These are phyloP conservation scores for Mycothermus thermophilus DNA, from an alignment of 495 filamentous ascomycete species.

Conservation along the genomic window DNA sequence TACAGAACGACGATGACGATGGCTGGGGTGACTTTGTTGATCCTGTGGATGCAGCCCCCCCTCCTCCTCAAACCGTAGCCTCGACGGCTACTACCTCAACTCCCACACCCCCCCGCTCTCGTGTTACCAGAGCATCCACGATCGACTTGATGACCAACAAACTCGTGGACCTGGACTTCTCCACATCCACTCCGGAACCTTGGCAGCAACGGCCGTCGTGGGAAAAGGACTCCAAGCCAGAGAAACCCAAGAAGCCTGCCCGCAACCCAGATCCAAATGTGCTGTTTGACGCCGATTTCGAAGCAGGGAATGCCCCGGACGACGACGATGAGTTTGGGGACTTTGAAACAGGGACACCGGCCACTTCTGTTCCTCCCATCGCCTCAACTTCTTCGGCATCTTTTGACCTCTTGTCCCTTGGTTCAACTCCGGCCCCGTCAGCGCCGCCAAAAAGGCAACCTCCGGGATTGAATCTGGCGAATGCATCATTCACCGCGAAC, in stretches of 20 bases:
- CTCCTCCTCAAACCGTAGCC: not conserved
- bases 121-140: conserved; percentile 27
- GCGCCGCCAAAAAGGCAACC: conserved; percentile 16
- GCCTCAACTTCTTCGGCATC: conserved; percentile 4
- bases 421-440: conserved; percentile 1
- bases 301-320: conserved; percentile 13
- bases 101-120: conserved; percentile 12
- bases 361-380: not conserved
- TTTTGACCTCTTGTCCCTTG: conserved; percentile 12
- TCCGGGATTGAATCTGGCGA: conserved; percentile 18
- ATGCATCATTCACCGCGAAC: conserved; percentile 5
- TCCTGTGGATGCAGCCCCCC: conserved; percentile 17
- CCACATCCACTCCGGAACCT: conserved; percentile 7
- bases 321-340: conserved; percentile 38
- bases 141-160: conserved; percentile 33
- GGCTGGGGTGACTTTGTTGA: conserved; percentile 68
- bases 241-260: conserved; percentile 3
- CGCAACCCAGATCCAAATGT: conserved; percentile 27
- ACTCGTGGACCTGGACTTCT: conserved; percentile 21
- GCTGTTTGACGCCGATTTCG: conserved; percentile 37
- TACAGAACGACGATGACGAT: conserved; percentile 40
- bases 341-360: conserved; percentile 27
- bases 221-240: conserved; percentile 2
- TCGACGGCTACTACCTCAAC: not conserved
- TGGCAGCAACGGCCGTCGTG: conserved; percentile 10